Conservation (phyloP, 108 stramenopile species). For the Cyclotella distinguenda region DNA sequence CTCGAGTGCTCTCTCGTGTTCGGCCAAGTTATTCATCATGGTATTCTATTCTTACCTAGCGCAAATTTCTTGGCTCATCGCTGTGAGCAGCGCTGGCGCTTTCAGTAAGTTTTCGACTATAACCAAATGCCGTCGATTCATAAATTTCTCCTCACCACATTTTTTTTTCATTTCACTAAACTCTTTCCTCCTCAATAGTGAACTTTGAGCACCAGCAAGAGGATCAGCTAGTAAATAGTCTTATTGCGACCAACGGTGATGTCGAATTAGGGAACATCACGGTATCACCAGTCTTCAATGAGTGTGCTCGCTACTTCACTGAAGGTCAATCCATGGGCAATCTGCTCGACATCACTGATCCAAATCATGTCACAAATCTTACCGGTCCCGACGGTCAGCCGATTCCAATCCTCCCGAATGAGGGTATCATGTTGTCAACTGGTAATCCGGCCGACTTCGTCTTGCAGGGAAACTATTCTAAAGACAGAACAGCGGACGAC, state of each 20-base stretch:
- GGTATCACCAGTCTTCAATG: not conserved
- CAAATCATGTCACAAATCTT: not conserved
- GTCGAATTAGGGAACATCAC: not conserved
- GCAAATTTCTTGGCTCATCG: constrained; percentile 5
- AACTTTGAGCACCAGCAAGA: not conserved
- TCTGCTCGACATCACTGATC: not conserved
- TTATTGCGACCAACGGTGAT: constrained; percentile 16
- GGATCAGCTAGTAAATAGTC: not conserved
- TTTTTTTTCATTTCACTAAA: not conserved
- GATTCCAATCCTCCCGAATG: constrained; percentile 11
- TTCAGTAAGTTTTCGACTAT: constrained; percentile 9
- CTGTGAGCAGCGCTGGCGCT: not conserved
- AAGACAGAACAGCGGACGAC: constrained; percentile 5
- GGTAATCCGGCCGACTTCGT: constrained; percentile 18
- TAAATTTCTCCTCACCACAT: not conserved
- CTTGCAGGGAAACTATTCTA: too few relatives aligned
- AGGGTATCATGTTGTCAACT: constrained; percentile 27
- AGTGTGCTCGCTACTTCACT: constrained; percentile 5
- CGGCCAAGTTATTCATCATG: too few relatives aligned
- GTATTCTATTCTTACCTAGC: not conserved
- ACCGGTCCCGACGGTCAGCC: not conserved
- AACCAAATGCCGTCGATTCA: too few relatives aligned
- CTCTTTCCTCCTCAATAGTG: not conserved
- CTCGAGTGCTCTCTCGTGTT: too few relatives aligned
- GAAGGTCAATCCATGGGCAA: constrained; percentile 9